Evolutionary conservation across 495 filamentous ascomycete genomes (phyloP).

Genomic region (Podospora australis): DNA sequence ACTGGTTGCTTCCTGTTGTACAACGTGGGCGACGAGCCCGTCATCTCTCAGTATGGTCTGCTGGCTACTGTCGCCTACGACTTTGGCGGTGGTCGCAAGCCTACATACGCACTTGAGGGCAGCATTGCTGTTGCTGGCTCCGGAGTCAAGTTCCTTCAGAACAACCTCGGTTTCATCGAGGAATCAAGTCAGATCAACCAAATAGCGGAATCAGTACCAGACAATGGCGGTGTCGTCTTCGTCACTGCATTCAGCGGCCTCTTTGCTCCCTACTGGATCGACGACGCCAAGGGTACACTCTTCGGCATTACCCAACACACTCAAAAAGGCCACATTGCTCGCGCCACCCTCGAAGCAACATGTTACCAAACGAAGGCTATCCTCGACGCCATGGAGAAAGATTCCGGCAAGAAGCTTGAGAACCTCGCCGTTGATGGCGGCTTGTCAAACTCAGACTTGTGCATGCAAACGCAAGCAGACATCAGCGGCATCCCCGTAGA

Average conservation of each 20-base stretch:
- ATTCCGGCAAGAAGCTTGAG: conserved; percentile 70
- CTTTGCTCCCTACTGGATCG: conserved; percentile 98
- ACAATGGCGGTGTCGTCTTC: conserved; percentile 88
- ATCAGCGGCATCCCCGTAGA: conserved; percentile 84
- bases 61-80: conserved; percentile 83
- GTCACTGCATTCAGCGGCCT: conserved; percentile 95
- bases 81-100: conserved; percentile 65
- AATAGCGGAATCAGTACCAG: conserved; percentile 71
- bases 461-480: conserved; percentile 96
- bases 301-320: conserved; percentile 94
- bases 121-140: conserved; percentile 88
- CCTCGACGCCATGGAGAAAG: conserved; percentile 88
- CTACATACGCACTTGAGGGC: conserved; percentile 87
- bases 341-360: conserved; percentile 89
- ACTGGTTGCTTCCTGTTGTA: conserved; percentile 95
- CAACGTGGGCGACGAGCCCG: conserved; percentile 85
- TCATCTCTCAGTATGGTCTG: conserved; percentile 84
- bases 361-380: conserved; percentile 96
- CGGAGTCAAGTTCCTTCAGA: conserved; percentile 83
- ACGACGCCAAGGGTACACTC: conserved; percentile 87
- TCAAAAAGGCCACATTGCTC: conserved; percentile 81
- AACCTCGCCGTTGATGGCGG: conserved; percentile 87
- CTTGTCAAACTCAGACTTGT: conserved; percentile 88
- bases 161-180: conserved; percentile 80
- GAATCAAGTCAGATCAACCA: conserved; percentile 75